These are phyloP conservation scores for Tetraselmis chui DNA, from an alignment of 139 green algal genomes.

Conservation along the genomic window DNA sequence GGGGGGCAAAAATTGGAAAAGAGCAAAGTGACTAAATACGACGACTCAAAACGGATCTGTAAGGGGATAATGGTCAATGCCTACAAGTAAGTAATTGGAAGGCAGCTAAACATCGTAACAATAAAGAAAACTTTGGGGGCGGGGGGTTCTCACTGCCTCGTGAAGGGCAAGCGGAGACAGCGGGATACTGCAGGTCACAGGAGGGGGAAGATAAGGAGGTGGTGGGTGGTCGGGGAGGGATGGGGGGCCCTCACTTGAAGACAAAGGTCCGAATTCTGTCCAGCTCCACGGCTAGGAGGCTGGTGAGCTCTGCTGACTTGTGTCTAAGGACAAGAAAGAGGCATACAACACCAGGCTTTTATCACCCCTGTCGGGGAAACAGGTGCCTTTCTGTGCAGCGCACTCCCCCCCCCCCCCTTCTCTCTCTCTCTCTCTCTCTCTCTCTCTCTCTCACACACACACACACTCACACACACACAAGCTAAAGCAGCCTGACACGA, in stretches of 20 bases:
- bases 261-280: conserved; percentile 72
- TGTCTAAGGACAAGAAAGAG: conserved; percentile 53
- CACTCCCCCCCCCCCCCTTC: conserved; percentile 6
- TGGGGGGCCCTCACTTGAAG: conserved; percentile 67
- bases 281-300: conserved; percentile 69
- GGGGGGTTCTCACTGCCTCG: not conserved
- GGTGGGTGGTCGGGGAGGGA: too few relatives aligned
- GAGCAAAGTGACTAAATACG: too few relatives aligned
- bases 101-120: not conserved
- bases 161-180: not conserved
- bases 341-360: too few relatives aligned
- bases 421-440: too few relatives aligned
- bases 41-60: not conserved
- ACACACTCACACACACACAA: too few relatives aligned
- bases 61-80: not conserved
- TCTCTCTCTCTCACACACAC: too few relatives aligned
- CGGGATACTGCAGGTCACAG: not conserved
- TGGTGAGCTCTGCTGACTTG: conserved; percentile 59
- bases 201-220: not conserved
- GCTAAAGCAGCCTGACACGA: too few relatives aligned
- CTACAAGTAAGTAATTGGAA: not conserved
- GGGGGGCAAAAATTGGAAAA: not conserved
- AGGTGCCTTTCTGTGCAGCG: conserved; percentile 12
- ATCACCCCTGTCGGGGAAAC: too few relatives aligned
- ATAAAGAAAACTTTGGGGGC: too few relatives aligned